Base-by-base conservation (phyloP, 2,329 filamentous ascomycete genomes). In the Anthostomella pinea region DNA sequence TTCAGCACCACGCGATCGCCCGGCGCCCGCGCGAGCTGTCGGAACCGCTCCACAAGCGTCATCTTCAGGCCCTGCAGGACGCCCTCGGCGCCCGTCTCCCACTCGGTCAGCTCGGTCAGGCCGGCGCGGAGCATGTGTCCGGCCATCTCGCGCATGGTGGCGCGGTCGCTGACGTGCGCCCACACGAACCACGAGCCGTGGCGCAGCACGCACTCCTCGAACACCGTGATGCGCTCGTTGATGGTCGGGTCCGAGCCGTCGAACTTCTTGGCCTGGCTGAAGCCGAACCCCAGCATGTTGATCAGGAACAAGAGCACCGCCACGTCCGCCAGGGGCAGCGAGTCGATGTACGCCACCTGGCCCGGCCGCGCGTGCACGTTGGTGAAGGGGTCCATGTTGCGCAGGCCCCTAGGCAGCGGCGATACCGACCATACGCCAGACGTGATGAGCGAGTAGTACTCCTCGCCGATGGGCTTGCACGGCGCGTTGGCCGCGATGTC, bases 161-260 rank as follows among this genome's bases (percentile, higher is more conserved):
- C 6, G 7, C 19, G 17, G 2, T 43, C 39, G 3, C 16, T 13
- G 5, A 49, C 27, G 20, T 49, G 35, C 6, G 40, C 36, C 52
- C 51, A 52, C 3, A 53, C 17, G 17, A 54, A 57, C 55, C 55
- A 59, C 2, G 54, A 48, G 8, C 57, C 57, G 30, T 59, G 54
- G 0, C 57, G 49, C 6, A 59, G 35, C 7, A 54, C 24, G 14
- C 41, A 52, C 33, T 59, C 57, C 29, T 57, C 46, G 14, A 53
- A 50, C 6, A 53, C 28, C 2, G 37, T 45, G 11, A 39, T 39
- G 6, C 34, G 37, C 38, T 59, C 54, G 7, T 7, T 28, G 14
- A 39, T 30, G 7, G 8, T 22, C 5, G 39, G 33, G 17, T 49
- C 37, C 33, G 23, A 21, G n/a, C 9, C 5, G 17, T 23, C 23